phyloP scores from a whole-genome alignment of 2,329 filamentous ascomycete species.

The Venturia pyrina region DNA sequence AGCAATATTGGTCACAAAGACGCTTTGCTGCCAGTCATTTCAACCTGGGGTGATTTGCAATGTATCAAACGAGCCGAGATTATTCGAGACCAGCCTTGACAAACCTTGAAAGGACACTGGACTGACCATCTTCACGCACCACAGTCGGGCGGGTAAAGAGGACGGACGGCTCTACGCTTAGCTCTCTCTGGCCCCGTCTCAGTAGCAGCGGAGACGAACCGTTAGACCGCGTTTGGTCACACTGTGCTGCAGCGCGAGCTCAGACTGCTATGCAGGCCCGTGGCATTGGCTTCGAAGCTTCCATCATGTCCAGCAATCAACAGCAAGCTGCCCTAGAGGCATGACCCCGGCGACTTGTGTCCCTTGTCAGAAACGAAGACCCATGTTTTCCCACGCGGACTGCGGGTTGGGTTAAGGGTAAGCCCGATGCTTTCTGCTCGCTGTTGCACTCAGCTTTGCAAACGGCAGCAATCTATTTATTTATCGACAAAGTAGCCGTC shows the following conservation, averaged over 20 bases:
- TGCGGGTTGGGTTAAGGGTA: conserved; percentile 18
- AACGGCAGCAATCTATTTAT: conserved; percentile 31
- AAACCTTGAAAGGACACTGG: too few relatives aligned
- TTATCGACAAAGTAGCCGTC: conserved; percentile 25
- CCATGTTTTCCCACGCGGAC: conserved; percentile 24
- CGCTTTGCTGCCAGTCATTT: neutral
- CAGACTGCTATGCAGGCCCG: neutral
- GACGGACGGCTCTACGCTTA: too few relatives aligned
- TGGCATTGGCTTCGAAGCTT: neutral
- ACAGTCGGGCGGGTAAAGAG: too few relatives aligned
- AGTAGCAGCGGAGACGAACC: neutral
- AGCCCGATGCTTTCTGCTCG: conserved; percentile 18
- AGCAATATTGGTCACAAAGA: conserved; percentile 1
- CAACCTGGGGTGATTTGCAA: neutral
- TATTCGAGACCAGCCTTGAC: too few relatives aligned
- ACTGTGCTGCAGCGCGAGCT: neutral
- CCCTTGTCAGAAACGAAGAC: conserved; percentile 4
- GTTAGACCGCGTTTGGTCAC: neutral
- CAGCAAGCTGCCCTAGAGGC: conserved; percentile 7
- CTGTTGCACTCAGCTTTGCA: conserved; percentile 30
- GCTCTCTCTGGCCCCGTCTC: neutral
- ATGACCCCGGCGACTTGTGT: neutral
- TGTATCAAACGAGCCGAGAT: neutral
- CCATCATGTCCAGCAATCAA: neutral
- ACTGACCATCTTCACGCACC: too few relatives aligned